These are phyloP conservation scores for Rhizopogon vesiculosus DNA, from an alignment of 768 basidiomycete genomes.

Conservation along the genomic window DNA sequence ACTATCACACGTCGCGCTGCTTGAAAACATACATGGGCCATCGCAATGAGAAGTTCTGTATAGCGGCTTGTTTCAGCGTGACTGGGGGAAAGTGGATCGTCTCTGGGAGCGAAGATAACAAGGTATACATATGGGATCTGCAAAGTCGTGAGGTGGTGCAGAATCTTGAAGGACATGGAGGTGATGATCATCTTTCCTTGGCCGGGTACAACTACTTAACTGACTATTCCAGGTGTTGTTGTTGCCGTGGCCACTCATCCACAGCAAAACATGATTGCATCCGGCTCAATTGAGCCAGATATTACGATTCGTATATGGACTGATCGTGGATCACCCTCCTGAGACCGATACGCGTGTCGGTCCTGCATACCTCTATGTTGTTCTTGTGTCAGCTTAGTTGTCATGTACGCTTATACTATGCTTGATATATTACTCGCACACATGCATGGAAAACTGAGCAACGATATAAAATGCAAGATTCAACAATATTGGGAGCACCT, in stretches of 20 bases:
- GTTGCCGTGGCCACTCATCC: constrained; percentile 56
- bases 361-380: not conserved
- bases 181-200: constrained; percentile 29
- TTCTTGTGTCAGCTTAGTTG: constrained; percentile 5
- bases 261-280: constrained; percentile 80
- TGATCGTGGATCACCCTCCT: constrained; percentile 34
- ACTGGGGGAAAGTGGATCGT: constrained; percentile 90
- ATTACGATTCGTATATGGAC: constrained; percentile 81
- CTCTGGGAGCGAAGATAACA: constrained; percentile 87
- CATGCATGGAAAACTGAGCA: constrained; percentile 8
- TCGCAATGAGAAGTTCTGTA: constrained; percentile 77
- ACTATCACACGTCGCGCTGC: constrained; percentile 86
- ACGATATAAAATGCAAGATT: not conserved
- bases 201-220: not conserved
- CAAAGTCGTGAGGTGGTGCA: constrained; percentile 86
- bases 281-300: constrained; percentile 83
- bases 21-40: constrained; percentile 90
- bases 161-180: constrained; percentile 69
- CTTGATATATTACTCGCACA: not conserved
- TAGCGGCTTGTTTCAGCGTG: constrained; percentile 79
- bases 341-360: not conserved
- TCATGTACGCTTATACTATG: constrained; percentile 5
- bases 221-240: constrained; percentile 3
- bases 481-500: not conserved
- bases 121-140: constrained; percentile 87